Percentiles rank a stretch among this genome's conserved stretches.
Conservation (phyloP, 2,329 filamentous ascomycete species). For the Epichloe elymi region DNA sequence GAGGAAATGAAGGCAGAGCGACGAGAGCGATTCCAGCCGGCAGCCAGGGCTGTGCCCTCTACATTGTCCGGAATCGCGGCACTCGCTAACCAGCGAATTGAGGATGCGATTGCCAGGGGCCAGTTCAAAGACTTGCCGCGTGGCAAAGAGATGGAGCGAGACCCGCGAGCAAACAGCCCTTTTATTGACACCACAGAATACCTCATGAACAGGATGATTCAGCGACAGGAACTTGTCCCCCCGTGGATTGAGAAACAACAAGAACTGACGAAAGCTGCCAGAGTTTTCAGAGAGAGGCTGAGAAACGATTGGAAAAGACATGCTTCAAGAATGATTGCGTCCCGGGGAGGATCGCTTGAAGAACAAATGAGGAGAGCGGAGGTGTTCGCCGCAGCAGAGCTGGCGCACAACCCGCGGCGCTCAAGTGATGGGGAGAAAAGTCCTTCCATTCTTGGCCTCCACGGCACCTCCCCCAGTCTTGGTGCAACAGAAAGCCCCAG, state of each 20-base stretch:
- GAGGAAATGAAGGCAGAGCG: conserved; percentile 61
- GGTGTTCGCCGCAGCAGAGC: conserved; percentile 65
- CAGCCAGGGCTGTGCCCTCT: conserved; percentile 59
- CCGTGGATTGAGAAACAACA: conserved; percentile 99
- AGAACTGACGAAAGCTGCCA: conserved; percentile 58
- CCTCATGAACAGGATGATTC: conserved; percentile 97
- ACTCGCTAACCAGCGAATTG: conserved; percentile 81
- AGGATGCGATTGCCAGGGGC: conserved; percentile 82
- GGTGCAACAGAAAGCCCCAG: background rate
- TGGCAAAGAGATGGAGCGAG: conserved; percentile 68
- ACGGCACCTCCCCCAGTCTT: background rate
- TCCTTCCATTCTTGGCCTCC: too few relatives aligned
- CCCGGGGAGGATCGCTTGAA: conserved; percentile 60
- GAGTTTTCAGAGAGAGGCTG: conserved; percentile 59
- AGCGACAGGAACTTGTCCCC: conserved; percentile 92
- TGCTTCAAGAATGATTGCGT: conserved; percentile 65
- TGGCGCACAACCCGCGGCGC: conserved; percentile 43
- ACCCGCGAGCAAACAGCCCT: conserved; percentile 69
- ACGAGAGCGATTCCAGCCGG: conserved; percentile 66
- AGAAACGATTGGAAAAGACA: conserved; percentile 76
- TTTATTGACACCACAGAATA: conserved; percentile 96
- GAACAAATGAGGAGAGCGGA: conserved; percentile 60
- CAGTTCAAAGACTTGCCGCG: conserved; percentile 77
- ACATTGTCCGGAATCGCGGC: conserved; percentile 67
- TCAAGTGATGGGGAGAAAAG: background rate